Percentiles rank a stretch among this genome's conserved stretches.
Evolutionary conservation across 2,329 filamentous ascomycete genomes (phyloP).

Genomic region (Apiospora arundinis): DNA sequence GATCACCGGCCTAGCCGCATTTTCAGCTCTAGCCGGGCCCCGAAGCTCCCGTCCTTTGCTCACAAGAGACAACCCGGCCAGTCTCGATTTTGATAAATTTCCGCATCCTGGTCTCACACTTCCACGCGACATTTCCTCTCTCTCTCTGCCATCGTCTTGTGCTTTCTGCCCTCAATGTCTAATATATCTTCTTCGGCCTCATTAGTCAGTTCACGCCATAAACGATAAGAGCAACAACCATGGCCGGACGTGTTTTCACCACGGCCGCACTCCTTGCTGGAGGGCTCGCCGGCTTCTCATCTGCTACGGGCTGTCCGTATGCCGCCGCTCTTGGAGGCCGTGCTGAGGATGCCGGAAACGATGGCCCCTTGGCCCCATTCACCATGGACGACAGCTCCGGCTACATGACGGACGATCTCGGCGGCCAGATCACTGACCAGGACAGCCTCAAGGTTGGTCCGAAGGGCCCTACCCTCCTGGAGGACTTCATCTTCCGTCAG

Average conservation of each 20-base stretch:
- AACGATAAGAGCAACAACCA: slow-evolving; percentile 22
- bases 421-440: slow-evolving; percentile 72
- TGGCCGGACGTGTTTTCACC: slow-evolving; percentile 31
- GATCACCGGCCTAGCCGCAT: neutral
- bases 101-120: neutral
- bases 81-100: neutral
- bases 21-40: neutral
- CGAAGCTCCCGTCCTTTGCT: neutral
- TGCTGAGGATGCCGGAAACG: slow-evolving; percentile 28
- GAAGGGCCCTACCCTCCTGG: slow-evolving; percentile 64
- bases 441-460: slow-evolving; percentile 59
- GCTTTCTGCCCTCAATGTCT: neutral
- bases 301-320: slow-evolving; percentile 41
- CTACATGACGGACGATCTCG: slow-evolving; percentile 70
- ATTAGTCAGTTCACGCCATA: neutral
- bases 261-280: slow-evolving; percentile 31
- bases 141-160: too few relatives aligned
- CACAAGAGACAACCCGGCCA: neutral
- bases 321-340: slow-evolving; percentile 38
- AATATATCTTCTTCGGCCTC: neutral
- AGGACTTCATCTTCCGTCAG: slow-evolving; percentile 68
- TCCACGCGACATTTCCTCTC: neutral
- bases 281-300: slow-evolving; percentile 35
- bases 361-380: slow-evolving; percentile 40
- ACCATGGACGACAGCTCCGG: slow-evolving; percentile 59